Conservation (phyloP, 2,329 filamentous ascomycete genomes). For the Neurospora crassa region DNA sequence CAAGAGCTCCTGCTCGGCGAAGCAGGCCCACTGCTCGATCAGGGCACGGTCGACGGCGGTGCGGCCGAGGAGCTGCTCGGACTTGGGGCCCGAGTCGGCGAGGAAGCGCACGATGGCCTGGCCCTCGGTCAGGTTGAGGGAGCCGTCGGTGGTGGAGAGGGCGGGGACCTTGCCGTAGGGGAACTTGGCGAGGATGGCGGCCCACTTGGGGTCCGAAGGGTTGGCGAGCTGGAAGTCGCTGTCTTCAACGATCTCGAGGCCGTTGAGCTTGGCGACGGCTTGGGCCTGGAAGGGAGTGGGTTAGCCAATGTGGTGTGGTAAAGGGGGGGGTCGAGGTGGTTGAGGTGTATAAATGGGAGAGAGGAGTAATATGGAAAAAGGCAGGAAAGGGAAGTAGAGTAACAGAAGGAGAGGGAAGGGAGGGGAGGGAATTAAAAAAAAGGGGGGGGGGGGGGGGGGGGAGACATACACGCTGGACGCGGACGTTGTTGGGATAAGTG, state of each 20-base stretch:
- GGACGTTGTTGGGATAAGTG: constrained; percentile 28
- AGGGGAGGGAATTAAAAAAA: neutral
- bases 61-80: constrained; percentile 33
- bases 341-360: neutral
- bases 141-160: constrained; percentile 36
- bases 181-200: constrained; percentile 36
- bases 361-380: neutral
- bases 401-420: neutral
- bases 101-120: constrained; percentile 38
- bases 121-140: constrained; percentile 32
- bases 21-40: constrained; percentile 37
- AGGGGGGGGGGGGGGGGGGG: too few relatives aligned
- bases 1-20: constrained; percentile 28
- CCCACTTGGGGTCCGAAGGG: constrained; percentile 20
- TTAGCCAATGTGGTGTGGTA: too few relatives aligned
- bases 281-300: constrained; percentile 19
- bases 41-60: constrained; percentile 30
- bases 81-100: constrained; percentile 33
- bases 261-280: constrained; percentile 29
- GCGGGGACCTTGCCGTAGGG: constrained; percentile 41
- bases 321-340: neutral
- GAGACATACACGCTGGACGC: constrained; percentile 25
- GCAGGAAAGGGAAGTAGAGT: neutral
- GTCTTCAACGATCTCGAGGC: constrained; percentile 24
- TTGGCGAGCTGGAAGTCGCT: constrained; percentile 31